phyloP scores from a whole-genome alignment of 139 green algal species.

The Desmodesmus armatus region DNA sequence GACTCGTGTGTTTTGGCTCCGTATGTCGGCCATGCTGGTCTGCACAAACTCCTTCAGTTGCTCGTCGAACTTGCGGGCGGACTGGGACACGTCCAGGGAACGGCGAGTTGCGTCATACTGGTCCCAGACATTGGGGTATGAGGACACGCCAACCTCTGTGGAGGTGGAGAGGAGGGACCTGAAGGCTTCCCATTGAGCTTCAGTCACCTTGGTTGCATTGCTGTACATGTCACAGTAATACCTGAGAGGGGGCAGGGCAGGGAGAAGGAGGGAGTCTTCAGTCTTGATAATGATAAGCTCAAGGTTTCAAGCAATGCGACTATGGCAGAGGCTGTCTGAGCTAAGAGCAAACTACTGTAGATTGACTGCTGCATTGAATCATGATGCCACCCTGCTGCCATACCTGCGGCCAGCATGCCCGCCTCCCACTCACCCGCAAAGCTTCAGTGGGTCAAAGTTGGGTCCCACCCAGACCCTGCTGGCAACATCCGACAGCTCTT shows the following conservation, averaged over 20 bases:
- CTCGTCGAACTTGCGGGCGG: neutral
- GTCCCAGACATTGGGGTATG: constrained; percentile 1
- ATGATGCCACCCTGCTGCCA: too few relatives aligned
- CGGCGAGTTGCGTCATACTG: neutral
- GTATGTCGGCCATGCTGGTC: neutral
- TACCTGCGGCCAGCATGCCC: too few relatives aligned
- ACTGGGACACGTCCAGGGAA: neutral
- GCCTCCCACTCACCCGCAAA: neutral
- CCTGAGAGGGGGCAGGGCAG: too few relatives aligned
- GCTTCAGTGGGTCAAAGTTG: neutral
- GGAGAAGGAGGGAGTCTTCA: too few relatives aligned
- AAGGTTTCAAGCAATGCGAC: too few relatives aligned
- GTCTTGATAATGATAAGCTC: too few relatives aligned
- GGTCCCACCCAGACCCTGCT: neutral
- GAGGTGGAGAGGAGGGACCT: neutral
- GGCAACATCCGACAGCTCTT: neutral
- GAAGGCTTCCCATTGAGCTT: neutral
- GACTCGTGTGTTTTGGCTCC: neutral
- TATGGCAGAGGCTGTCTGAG: too few relatives aligned
- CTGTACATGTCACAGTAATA: constrained; percentile 4
- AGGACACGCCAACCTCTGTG: neutral
- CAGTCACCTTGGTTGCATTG: neutral
- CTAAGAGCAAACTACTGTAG: too few relatives aligned
- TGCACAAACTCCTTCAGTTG: neutral
- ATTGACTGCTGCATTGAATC: too few relatives aligned